Base-by-base conservation (phyloP, 1,284 basidiomycete species). In the Tausonia pullulans region DNA sequence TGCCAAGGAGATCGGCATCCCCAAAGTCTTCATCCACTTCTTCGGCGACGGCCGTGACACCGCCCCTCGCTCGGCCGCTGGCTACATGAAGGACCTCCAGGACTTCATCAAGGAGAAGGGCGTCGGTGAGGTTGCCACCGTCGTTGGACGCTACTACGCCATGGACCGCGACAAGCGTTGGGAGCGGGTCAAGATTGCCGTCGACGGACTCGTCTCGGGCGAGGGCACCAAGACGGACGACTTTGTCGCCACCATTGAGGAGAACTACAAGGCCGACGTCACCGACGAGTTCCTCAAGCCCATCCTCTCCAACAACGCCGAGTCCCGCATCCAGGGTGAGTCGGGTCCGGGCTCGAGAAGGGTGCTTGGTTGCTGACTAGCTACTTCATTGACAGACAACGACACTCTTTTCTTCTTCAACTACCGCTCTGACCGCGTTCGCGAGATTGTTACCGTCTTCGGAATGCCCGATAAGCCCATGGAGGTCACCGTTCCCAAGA, bases 151-250 rank as follows among this genome's bases (percentile, higher is more conserved):
- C 59, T 95, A 95, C 81, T 95, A 93, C 71, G 91, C 90, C 53
- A 94, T 94, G 91, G 91, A 94, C 77, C 84, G 91, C 55, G 91
- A 95, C 76, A 94, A 93, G 81, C 84, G 91, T 64, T 94, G 91
- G 90, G 91, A 95, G 74, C 82, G 90, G 56, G 76, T 95, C 74
- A 90, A 90, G 81, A 80, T 90, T 67, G 90, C 90, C 8, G 81
- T 93, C 3, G 90, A 94, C 59, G 88, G 84, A 4, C 81, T 95
- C 49, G 82, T 90, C 3, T 79, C 82, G 59, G 90, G 89, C 6
- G 82, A 80, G 66, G 88, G 89, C 5, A 86, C 89, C 71, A 77
- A 80, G 61, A 80, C 72, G 44, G 74, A 84, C 58, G 84, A 86
- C 58, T 77, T 83, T 3, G 81, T 90, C 69, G 81, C 84, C 75